Base-by-base conservation (phyloP, 2,329 filamentous ascomycete genomes). In the Pseudogymnoascus sp. region DNA sequence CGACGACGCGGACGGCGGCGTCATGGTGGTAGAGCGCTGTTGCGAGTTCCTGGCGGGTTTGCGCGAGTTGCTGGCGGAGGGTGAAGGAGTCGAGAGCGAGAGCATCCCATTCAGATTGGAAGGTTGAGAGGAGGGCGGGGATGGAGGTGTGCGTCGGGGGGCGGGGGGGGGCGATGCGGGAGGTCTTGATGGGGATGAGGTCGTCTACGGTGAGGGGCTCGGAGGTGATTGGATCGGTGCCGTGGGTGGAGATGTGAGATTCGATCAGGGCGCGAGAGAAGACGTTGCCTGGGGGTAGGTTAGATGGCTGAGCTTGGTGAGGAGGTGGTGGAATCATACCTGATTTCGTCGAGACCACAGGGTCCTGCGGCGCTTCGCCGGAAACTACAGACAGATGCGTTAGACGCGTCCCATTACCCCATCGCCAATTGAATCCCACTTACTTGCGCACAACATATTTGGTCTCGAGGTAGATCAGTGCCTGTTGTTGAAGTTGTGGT, bases 241-340 rank as follows among this genome's bases (percentile, higher is more conserved):
- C 91, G 77, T 97, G 86, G 77, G 97, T 91, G 68, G 89, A 84
- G 72, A 99, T 92, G 75, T 97, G 96, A 70, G 93, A 90, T 76
- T 97, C 92, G 72, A 99, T 93, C 67, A 99, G 82, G 61, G 93
- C 89, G 79, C 91, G 96, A 78, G 99, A 95, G 76, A 96, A 99
- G 61, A 97, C 86, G 74, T 89, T 88, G 71, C 93, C 91, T 91
- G 73, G 29, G 21, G 61, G 64, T 64, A 29, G 56, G 70, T 66
- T 68, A 63, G 63, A 63, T 59, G 35, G 61, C 53, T 61, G 67
- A 66, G 40, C 65, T 61, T 64, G 61, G 16, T 64, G 53, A 64
- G 62, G 61, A 65, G 63, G 44, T 71, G 59, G 33, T n/a, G n/a
- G 59, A 24, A 66, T 79, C 86, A 71, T 80, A 92, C 91, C 93